A percentile compares a stretch with the other conserved stretches of the same genome.
Conservation (phyloP, 2,329 filamentous ascomycete genomes). For the Calonectria leucothoes region DNA sequence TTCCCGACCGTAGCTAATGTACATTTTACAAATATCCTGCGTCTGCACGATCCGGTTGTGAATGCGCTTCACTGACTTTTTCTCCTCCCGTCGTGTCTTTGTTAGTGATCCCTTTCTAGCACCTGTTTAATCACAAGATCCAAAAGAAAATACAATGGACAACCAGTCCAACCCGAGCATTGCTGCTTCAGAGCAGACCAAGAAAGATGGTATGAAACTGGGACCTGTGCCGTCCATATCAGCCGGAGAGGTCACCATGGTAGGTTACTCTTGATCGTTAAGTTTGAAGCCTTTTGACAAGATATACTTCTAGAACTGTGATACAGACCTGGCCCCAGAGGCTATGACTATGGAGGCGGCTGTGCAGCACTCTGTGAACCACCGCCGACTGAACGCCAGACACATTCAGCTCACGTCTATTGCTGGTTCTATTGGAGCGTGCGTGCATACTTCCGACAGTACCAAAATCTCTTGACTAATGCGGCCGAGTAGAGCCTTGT, state of each 20-base stretch:
- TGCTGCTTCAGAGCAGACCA: not conserved
- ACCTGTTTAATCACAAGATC: too few relatives aligned
- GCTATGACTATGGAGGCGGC: not conserved
- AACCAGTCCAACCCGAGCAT: not conserved
- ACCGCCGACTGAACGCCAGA: not conserved
- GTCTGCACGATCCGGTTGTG: not conserved
- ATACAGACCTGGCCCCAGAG: not conserved
- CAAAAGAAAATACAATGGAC: not conserved
- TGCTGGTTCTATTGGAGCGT: not conserved
- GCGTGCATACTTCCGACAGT: too few relatives aligned
- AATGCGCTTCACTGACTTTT: not conserved
- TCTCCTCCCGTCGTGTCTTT: too few relatives aligned
- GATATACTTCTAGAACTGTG: not conserved
- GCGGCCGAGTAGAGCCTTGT: not conserved
- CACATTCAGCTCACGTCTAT: not conserved
- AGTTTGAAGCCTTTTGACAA: not conserved
- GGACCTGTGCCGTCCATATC: not conserved
- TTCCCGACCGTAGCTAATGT: not conserved
- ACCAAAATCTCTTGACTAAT: not conserved
- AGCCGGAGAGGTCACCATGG: not conserved
- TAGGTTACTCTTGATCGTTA: not conserved
- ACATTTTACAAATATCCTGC: not conserved
- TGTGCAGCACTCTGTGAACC: not conserved
- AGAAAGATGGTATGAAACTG: not conserved
- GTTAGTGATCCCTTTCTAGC: not conserved